phyloP scores from a whole-genome alignment of 208 protist genomes.

The Leishmania amazonensis region DNA sequence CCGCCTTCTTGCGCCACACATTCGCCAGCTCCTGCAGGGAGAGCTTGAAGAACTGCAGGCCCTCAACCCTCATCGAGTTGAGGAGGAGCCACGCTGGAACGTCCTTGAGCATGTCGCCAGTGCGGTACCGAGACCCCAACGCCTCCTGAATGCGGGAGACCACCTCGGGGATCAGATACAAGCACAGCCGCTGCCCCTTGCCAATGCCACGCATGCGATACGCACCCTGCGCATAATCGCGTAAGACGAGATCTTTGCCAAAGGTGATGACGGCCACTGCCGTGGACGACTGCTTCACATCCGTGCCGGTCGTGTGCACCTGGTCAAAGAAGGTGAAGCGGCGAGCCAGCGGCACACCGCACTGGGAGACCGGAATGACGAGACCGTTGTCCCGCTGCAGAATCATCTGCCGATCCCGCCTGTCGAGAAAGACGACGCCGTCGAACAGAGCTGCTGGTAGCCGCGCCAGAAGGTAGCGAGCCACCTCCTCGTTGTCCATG shows the following conservation, averaged over 20 bases:
- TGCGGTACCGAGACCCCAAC: conserved; percentile 42
- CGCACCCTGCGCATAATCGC: conserved; percentile 94
- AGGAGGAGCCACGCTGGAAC: conserved; percentile 91
- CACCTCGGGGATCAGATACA: conserved; percentile 95
- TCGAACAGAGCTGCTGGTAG: conserved; percentile 81
- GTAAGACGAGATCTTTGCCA: conserved; percentile 96
- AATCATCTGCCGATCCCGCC: conserved; percentile 93
- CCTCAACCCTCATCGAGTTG: conserved; percentile 88
- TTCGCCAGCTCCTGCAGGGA: conserved; percentile 90
- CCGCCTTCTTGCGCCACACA: conserved; percentile 89
- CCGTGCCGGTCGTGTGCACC: conserved; percentile 96
- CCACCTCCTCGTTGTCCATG: conserved; percentile 93
- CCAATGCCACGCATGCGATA: conserved; percentile 95
- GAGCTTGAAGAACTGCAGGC: conserved; percentile 90
- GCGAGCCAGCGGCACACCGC: conserved; percentile 88
- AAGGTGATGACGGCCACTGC: conserved; percentile 93
- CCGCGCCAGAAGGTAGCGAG: conserved; percentile 80
- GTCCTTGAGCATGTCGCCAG: conserved; percentile 68
- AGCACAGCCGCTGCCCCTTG: conserved; percentile 89
- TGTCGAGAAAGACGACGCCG: conserved; percentile 95
- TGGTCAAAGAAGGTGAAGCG: conserved; percentile 95
- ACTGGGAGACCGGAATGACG: conserved; percentile 88
- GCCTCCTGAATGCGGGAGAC: conserved; percentile 62
- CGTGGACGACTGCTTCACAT: conserved; percentile 93
- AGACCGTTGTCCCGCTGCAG: conserved; percentile 86